Base-by-base conservation (phyloP, 306 rosid genomes). In the Medicago ruthenica region DNA sequence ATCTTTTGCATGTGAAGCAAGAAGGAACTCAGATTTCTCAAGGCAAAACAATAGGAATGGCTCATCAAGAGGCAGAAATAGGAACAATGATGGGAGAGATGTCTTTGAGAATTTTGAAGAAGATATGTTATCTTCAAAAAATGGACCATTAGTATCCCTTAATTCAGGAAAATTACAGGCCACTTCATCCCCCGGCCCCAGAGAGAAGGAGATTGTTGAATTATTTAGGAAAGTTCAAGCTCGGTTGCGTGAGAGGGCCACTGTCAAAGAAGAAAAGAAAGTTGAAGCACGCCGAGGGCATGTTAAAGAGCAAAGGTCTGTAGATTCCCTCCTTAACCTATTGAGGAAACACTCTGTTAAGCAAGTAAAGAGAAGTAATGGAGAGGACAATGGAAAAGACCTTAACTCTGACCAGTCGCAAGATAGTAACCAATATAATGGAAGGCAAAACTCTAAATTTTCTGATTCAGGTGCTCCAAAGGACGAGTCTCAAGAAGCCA, bases 181-280 rank as follows among this genome's bases (percentile, higher is more conserved):
- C 61, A 89, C 92, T 63, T 85, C 97, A 37, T 74, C 90, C 55
- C 99, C 99, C 20, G 99, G 99, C 50, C 86, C 96, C 6, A 92
- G 93, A 78, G 99, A 95, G 86, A 95, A 87, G 78, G 99, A 95
- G 86, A 95, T 95, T 68, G 97, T 95, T 44, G 99, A 90, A 84
- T 89, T 95, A 69, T 95, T 95, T 79, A 83, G 93, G 74, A 90
- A 92, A 87, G 97, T 95, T 68, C 99, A 92, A 85, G 92, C 92
- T 70, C 96, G 89, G 81, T 85, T 95, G 47, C 91, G 92, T 70
- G 97, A 90, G 83, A 88, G 97, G 63, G 89, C 90, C 59, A 83
- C 92, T 9, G 81, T 14, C 66, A 95, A 89, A 83, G 97, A 89
- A 83, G 97, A 89, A 24, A 95, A 89, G 83, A 92, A 85, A 85